phyloP scores from a whole-genome alignment of 129 eudicot species.

The Mikania micrantha region DNA sequence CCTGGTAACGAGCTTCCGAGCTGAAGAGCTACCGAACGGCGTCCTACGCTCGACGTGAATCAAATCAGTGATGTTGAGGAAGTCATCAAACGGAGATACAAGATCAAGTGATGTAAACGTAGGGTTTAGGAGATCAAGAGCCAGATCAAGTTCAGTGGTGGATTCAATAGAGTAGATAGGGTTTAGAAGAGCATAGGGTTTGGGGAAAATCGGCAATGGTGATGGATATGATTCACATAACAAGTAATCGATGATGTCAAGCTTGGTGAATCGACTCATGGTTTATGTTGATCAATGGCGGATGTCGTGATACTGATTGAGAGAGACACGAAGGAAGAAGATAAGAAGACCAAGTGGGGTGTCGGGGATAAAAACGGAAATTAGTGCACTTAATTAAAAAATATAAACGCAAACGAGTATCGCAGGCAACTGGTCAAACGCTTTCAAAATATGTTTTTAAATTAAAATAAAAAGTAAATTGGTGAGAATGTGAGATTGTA shows the following conservation, averaged over 20 bases:
- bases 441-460: neutral
- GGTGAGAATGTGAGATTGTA: no score
- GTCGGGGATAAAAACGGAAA: slow-evolving; percentile 19
- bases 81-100: slow-evolving; percentile 31
- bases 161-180: slow-evolving; percentile 11
- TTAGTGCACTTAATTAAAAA: no score
- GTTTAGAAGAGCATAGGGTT: slow-evolving; percentile 3
- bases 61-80: slow-evolving; percentile 47
- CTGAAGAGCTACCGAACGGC: slow-evolving; percentile 31
- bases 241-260: slow-evolving; percentile 28
- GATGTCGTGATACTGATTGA: slow-evolving; percentile 28
- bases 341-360: neutral
- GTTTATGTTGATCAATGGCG: slow-evolving; percentile 9
- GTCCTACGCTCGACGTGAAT: slow-evolving; percentile 42
- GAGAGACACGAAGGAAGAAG: slow-evolving; percentile 13
- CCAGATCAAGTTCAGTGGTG: slow-evolving; percentile 29
- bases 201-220: neutral
- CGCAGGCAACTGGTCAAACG: neutral
- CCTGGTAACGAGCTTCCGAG: slow-evolving; percentile 36
- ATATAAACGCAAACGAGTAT: slow-evolving; percentile 2
- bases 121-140: slow-evolving; percentile 45
- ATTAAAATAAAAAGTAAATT: no score
- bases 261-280: slow-evolving; percentile 24
- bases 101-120: slow-evolving; percentile 20
- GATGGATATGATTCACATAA: slow-evolving; percentile 11